Base-by-base conservation (phyloP, 768 basidiomycete genomes). In the Auriscalpium vulgare region DNA sequence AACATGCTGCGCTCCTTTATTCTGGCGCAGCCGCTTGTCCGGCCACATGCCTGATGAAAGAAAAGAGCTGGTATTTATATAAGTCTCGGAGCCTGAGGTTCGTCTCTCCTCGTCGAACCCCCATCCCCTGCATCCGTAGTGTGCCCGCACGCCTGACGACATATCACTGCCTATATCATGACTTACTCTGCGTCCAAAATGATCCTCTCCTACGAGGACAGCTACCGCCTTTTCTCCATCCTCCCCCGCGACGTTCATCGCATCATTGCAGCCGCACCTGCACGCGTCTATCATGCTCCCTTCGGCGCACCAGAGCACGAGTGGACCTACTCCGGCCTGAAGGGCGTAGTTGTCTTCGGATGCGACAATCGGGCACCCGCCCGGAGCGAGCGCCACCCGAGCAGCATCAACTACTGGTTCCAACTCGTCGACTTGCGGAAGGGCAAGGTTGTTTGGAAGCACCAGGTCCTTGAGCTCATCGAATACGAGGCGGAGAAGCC, bases 401-500 rank as follows among this genome's bases (percentile, higher is more conserved):
- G 61, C 59, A 19, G 58, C 53, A 23, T 44, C 3, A 70, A 66
- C 50, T 75, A 78, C 62, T 87, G 85, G 84, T 86, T 87, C 68
- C 76, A 83, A 48, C 78, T 87, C 48, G 70, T 83, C 43, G 83
- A 85, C 56, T 69, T 77, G 54, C 75, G 74, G 51, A 74, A 79
- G 3, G 79, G 77, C 36, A 81, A 80, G 65, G 77, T 82, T 40
- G 75, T 84, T 10, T 88, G 87, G 87, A 76, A 79, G 68, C 85
- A 87, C 71, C 78, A 78, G 58, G 74, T 87, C 53, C 81, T 82
- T 0, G 71, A 73, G 47, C 71, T 73, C 48, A 78, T 86, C 63
- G 78, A 84, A 53, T 97, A 95, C 68, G 78, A 81, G 62, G 78
- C 86, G 62, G 92, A 97, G 69, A 82, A 87, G 55, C 88, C 91